These are phyloP conservation scores for Suillus subluteus DNA, from an alignment of 768 basidiomycete genomes.

Conservation along the genomic window DNA sequence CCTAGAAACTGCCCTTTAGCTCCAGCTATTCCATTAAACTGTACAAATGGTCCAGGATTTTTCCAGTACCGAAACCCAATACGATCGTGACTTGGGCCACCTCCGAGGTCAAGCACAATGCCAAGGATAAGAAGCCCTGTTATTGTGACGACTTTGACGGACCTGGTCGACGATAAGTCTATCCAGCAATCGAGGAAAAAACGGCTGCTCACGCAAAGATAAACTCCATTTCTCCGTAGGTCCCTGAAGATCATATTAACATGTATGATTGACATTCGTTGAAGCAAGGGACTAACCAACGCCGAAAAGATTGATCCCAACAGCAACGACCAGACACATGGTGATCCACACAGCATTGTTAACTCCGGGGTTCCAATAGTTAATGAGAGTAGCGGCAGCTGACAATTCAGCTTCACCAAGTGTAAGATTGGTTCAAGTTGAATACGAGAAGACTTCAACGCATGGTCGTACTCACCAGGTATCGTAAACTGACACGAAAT, in stretches of 20 bases:
- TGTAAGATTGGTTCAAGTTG: background rate
- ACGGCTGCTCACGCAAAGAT: background rate
- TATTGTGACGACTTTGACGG: background rate
- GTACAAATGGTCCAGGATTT: background rate
- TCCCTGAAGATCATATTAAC: background rate
- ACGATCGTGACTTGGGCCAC: background rate
- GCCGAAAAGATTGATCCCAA: conserved; percentile 2
- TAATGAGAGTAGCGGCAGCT: background rate
- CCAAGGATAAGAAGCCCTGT: background rate
- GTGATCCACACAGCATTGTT: conserved; percentile 1
- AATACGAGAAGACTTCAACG: background rate
- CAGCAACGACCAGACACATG: background rate
- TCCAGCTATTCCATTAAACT: background rate
- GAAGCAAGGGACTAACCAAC: background rate
- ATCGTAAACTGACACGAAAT: background rate
- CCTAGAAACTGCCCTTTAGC: background rate
- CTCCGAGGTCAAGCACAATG: background rate
- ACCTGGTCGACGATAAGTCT: background rate
- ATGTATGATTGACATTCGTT: background rate
- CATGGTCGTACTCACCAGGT: background rate
- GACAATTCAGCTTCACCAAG: background rate
- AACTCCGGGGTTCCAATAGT: background rate
- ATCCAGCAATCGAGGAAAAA: background rate
- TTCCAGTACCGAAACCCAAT: background rate
- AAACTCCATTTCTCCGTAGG: background rate